A percentile compares a stretch with the other conserved stretches of the same genome.
Evolutionary conservation across 352 stramenopile genomes (phyloP).

Genomic region (Phytopythium litorale): DNA sequence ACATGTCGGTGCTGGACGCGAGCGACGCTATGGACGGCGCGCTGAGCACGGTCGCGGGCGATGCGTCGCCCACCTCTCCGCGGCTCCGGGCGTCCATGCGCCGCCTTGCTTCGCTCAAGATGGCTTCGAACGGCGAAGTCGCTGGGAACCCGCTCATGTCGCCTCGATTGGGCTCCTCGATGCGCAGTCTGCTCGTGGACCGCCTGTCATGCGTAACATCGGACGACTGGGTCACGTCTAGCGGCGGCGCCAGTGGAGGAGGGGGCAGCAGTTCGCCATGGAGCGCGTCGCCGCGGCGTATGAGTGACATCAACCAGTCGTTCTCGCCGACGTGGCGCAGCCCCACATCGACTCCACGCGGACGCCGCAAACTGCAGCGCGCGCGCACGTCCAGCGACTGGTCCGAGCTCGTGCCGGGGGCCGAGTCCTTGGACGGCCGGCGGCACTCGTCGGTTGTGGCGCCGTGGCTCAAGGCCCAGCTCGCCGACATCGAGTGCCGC

Average conservation of each 20-base stretch:
- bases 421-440: slow-evolving; percentile 21
- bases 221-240: slow-evolving; percentile 12
- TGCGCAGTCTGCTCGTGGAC: slow-evolving; percentile 12
- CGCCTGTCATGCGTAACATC: slow-evolving; percentile 5
- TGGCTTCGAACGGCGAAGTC: not conserved
- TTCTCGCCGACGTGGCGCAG: slow-evolving; percentile 17
- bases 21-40: slow-evolving; percentile 1
- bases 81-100: slow-evolving; percentile 20
- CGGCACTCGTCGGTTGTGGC: slow-evolving; percentile 14
- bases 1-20: slow-evolving; percentile 27
- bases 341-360: not conserved
- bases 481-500: slow-evolving; percentile 83
- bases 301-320: slow-evolving; percentile 49
- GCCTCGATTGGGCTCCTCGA: slow-evolving; percentile 20
- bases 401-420: slow-evolving; percentile 30
- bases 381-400: slow-evolving; percentile 42
- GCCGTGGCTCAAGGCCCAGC: slow-evolving; percentile 77
- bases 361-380: slow-evolving; percentile 13
- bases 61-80: slow-evolving; percentile 19
- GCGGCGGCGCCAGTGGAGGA: slow-evolving; percentile 5
- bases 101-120: not conserved
- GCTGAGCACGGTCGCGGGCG: not conserved
- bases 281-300: slow-evolving; percentile 43
- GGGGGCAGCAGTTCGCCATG: slow-evolving; percentile 9
- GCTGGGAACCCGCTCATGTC: slow-evolving; percentile 7